These are phyloP conservation scores for Arthroderma uncinatum DNA, from an alignment of 2,329 filamentous ascomycete genomes.

Conservation along the genomic window DNA sequence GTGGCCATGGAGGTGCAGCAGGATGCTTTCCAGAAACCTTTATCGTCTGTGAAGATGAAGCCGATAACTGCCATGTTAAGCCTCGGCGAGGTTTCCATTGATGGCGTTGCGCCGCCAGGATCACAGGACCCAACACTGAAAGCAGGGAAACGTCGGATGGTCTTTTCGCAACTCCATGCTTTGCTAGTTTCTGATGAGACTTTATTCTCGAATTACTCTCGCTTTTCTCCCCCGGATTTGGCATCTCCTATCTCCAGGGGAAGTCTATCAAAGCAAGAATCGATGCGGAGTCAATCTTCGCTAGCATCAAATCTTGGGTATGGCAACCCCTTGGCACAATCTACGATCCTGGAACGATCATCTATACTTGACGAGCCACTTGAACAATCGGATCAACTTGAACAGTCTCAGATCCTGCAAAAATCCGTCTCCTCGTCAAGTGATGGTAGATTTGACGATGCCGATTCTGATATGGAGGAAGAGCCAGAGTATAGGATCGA, in stretches of 20 bases:
- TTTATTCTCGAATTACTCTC: conserved; percentile 38
- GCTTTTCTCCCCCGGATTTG: conserved; percentile 22
- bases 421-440: conserved; percentile 24
- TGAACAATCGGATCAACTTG: not conserved
- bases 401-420: conserved; percentile 18
- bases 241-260: conserved; percentile 19
- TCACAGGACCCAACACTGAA: conserved; percentile 21
- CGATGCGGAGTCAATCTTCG: conserved; percentile 9
- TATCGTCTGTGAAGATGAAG: conserved; percentile 28
- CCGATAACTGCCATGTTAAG: conserved; percentile 27
- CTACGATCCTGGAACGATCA: not conserved
- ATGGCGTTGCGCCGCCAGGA: conserved; percentile 20
- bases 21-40: conserved; percentile 27
- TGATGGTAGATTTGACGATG: conserved; percentile 34
- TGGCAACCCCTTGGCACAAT: not conserved
- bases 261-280: conserved; percentile 15
- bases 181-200: conserved; percentile 39
- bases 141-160: conserved; percentile 35
- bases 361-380: conserved; percentile 4
- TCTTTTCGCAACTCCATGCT: conserved; percentile 35
- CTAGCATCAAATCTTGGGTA: conserved; percentile 2
- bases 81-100: conserved; percentile 26
- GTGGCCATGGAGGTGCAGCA: conserved; percentile 40
- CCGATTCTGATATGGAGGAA: conserved; percentile 28
- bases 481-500: not conserved